Percentiles rank a stretch among this genome's conserved stretches.
These are phyloP conservation scores for Chaetomiaceae sp. DNA, from an alignment of 2,329 filamentous ascomycete genomes.

Conservation along the genomic window DNA sequence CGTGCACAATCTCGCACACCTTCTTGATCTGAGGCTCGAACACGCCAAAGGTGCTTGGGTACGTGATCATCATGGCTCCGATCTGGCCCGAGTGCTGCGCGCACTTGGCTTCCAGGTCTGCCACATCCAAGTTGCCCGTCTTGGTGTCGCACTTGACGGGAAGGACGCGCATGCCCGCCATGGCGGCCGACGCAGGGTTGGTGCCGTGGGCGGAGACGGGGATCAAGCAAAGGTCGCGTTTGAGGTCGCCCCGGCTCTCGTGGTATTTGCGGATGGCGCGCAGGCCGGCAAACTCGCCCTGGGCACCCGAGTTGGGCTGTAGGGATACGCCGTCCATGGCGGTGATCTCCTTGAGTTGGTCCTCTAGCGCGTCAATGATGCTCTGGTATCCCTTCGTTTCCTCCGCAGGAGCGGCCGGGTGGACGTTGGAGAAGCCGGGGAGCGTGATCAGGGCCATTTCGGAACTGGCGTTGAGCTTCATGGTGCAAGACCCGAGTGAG, in stretches of 20 bases:
- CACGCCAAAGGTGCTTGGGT: slow-evolving; percentile 90
- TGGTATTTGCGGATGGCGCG: slow-evolving; percentile 83
- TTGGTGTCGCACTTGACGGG: slow-evolving; percentile 83
- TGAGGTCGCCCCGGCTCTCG: slow-evolving; percentile 61
- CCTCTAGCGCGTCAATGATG: slow-evolving; percentile 68
- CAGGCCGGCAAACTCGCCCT: slow-evolving; percentile 90
- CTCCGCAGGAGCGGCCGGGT: slow-evolving; percentile 69
- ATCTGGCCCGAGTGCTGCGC: slow-evolving; percentile 81
- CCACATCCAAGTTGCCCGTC: slow-evolving; percentile 86
- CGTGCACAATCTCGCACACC: slow-evolving; percentile 79
- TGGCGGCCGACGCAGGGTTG: slow-evolving; percentile 90
- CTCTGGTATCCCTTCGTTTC: slow-evolving; percentile 63
- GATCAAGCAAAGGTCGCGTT: slow-evolving; percentile 88
- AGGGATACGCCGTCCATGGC: slow-evolving; percentile 86
- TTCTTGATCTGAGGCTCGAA: slow-evolving; percentile 88
- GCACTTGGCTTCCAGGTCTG: slow-evolving; percentile 81
- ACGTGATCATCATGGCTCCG: slow-evolving; percentile 93
- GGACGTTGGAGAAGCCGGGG: slow-evolving; percentile 70
- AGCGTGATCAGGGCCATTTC: slow-evolving; percentile 87
- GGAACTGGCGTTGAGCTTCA: slow-evolving; percentile 93
- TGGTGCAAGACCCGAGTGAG: slow-evolving; percentile 91
- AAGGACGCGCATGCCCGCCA: slow-evolving; percentile 93
- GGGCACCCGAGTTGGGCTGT: slow-evolving; percentile 92
- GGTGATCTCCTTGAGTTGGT: slow-evolving; percentile 75
- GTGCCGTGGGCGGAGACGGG: slow-evolving; percentile 94